phyloP scores from a whole-genome alignment of 139 green algal genomes.

The Pedinophyceae sp. region DNA sequence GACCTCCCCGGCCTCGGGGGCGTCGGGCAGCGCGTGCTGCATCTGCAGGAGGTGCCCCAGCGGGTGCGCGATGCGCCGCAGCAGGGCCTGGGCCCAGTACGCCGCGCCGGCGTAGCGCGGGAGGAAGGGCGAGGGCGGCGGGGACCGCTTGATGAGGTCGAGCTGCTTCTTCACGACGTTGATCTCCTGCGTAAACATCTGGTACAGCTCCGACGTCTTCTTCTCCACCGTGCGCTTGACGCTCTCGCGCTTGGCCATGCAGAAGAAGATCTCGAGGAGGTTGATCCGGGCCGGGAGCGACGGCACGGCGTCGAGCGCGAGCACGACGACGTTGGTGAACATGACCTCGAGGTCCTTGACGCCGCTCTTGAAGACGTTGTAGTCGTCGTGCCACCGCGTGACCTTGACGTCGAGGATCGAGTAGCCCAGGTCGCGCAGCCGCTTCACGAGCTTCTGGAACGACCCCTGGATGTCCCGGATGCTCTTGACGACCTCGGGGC shows the following conservation, averaged over 20 bases:
- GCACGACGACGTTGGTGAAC: conserved; percentile 53
- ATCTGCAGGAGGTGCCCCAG: conserved; percentile 33
- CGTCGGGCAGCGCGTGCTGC: conserved; percentile 10
- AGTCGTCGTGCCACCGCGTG: conserved; percentile 74
- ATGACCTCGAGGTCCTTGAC: conserved; percentile 69
- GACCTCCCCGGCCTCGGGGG: conserved; percentile 40
- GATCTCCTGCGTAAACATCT: conserved; percentile 51
- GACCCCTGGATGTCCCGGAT: conserved; percentile 56
- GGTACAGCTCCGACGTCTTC: conserved; percentile 51
- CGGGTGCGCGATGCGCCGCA: conserved; percentile 16
- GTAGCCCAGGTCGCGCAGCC: conserved; percentile 40
- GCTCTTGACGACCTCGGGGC: conserved; percentile 53
- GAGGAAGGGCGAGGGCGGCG: conserved; percentile 39
- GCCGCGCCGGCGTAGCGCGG: conserved; percentile 50
- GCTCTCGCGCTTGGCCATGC: conserved; percentile 48
- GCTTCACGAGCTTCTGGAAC: conserved; percentile 30
- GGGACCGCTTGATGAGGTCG: conserved; percentile 34
- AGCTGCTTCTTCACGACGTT: conserved; percentile 64
- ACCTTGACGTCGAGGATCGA: conserved; percentile 66
- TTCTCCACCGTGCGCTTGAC: conserved; percentile 48
- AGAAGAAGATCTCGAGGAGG: conserved; percentile 19
- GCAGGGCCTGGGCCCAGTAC: conserved; percentile 18
- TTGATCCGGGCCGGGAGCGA: conserved; percentile 8
- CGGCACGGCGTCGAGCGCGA: conserved; percentile 25
- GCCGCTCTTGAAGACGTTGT: conserved; percentile 67